Conservation (phyloP, 768 basidiomycete genomes). For the Chalciporus sphaerocephalus region DNA sequence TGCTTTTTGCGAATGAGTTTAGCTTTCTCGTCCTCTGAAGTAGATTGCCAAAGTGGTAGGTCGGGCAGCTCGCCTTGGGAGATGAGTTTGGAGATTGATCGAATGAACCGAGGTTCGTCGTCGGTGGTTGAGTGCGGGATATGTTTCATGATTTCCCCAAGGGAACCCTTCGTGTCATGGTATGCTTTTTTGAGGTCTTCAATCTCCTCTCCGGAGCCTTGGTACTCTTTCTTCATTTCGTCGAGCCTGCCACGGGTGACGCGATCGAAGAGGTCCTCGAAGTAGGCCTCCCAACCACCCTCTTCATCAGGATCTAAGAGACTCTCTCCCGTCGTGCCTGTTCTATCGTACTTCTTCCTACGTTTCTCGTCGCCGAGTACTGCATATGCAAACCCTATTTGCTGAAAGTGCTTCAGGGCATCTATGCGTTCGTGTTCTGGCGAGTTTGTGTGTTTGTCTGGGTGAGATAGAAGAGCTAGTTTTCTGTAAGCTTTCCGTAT, state of each 20-base stretch:
- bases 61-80: slow-evolving; percentile 51
- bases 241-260: slow-evolving; percentile 85
- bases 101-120: slow-evolving; percentile 84
- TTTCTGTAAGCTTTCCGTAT: slow-evolving; percentile 84
- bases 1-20: slow-evolving; percentile 68
- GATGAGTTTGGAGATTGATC: slow-evolving; percentile 64
- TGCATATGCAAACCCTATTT: slow-evolving; percentile 91
- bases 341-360: slow-evolving; percentile 75
- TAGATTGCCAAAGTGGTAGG: slow-evolving; percentile 61
- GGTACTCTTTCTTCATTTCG: slow-evolving; percentile 91
- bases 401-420: slow-evolving; percentile 80
- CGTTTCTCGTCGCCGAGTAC: slow-evolving; percentile 77
- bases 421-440: slow-evolving; percentile 57
- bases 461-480: slow-evolving; percentile 78
- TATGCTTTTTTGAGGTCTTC: slow-evolving; percentile 78
- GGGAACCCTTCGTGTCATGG: slow-evolving; percentile 60
- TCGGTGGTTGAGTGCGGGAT: slow-evolving; percentile 82
- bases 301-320: slow-evolving; percentile 68
- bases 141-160: slow-evolving; percentile 76
- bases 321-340: slow-evolving; percentile 81
- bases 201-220: slow-evolving; percentile 84
- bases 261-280: slow-evolving; percentile 81
- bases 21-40: slow-evolving; percentile 76
- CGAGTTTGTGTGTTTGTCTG: slow-evolving; percentile 78
- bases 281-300: slow-evolving; percentile 91